A percentile compares a stretch with the other conserved stretches of the same genome.
These are phyloP conservation scores for Poterioochromonas sp. DNA, from an alignment of 352 stramenopile genomes.

Conservation along the genomic window DNA sequence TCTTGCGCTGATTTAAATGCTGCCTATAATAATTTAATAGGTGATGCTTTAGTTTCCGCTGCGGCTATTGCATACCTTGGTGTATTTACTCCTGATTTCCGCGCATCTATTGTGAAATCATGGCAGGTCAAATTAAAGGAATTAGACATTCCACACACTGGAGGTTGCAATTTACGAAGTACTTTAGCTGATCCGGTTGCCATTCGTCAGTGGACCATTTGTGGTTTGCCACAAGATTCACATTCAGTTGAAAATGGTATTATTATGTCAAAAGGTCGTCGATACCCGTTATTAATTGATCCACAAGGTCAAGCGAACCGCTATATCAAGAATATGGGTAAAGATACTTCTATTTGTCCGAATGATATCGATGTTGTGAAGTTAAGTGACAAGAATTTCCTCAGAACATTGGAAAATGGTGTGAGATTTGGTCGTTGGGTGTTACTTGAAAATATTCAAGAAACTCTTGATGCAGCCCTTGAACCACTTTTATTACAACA, in stretches of 20 bases:
- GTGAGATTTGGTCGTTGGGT: constrained; percentile 83
- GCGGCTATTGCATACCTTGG: constrained; percentile 82
- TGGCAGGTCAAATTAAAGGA: constrained; percentile 68
- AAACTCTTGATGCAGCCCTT: constrained; percentile 70
- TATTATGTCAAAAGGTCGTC: constrained; percentile 72
- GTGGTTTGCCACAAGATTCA: constrained; percentile 73
- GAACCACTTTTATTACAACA: constrained; percentile 77
- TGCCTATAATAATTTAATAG: constrained; percentile 73
- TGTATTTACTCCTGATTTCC: constrained; percentile 82
- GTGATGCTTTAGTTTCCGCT: constrained; percentile 76
- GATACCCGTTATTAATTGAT: constrained; percentile 79
- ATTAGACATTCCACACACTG: constrained; percentile 64
- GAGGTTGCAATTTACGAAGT: constrained; percentile 69
- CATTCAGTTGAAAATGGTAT: constrained; percentile 82
- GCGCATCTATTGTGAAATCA: constrained; percentile 61
- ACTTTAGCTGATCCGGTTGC: constrained; percentile 76
- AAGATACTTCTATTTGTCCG: constrained; percentile 47
- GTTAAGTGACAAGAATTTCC: constrained; percentile 65
- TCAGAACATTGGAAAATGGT: constrained; percentile 64
- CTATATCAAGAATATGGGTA: constrained; percentile 84
- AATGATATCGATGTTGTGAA: constrained; percentile 79
- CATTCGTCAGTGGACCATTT: constrained; percentile 76
- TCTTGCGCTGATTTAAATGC: constrained; percentile 65
- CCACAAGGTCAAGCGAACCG: constrained; percentile 80
- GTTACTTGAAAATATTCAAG: constrained; percentile 71